A percentile compares a stretch with the other conserved stretches of the same genome.
Evolutionary conservation across 805 yeast genomes (phyloP).

Genomic region (Vanderwaltozyma yarrowii): DNA sequence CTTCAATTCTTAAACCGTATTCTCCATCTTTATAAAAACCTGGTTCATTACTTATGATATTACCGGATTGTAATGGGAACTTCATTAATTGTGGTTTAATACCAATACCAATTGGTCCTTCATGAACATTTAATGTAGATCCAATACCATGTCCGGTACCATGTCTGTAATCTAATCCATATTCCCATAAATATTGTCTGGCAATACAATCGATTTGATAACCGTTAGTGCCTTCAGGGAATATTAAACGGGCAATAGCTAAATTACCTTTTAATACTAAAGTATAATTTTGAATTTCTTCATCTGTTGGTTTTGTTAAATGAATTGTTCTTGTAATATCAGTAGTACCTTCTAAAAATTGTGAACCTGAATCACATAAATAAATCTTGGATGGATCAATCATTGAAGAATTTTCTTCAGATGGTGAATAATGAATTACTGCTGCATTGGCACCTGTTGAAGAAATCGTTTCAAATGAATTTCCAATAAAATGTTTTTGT

Average conservation of each 20-base stretch:
- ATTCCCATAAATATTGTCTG: constrained; percentile 69
- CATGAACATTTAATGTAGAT: constrained; percentile 82
- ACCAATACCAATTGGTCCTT: constrained; percentile 84
- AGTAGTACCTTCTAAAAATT: constrained; percentile 88
- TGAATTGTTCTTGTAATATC: constrained; percentile 88
- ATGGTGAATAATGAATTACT: constrained; percentile 67
- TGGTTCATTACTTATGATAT: constrained; percentile 83
- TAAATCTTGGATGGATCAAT: constrained; percentile 63
- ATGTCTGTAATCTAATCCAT: constrained; percentile 81
- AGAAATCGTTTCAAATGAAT: constrained; percentile 68
- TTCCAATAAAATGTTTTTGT: constrained; percentile 49
- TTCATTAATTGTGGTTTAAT: constrained; percentile 37
- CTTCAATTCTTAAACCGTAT: constrained; percentile 84
- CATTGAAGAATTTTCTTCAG: constrained; percentile 42
- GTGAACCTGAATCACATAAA: constrained; percentile 85
- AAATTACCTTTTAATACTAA: constrained; percentile 86
- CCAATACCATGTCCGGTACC: constrained; percentile 99
- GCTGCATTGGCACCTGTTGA: constrained; percentile 71
- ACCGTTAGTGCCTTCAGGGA: constrained; percentile 72
- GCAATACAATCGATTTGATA: constrained; percentile 71
- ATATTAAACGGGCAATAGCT: constrained; percentile 68
- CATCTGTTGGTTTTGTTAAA: constrained; percentile 40
- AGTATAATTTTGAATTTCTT: constrained; percentile 50
- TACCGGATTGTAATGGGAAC: constrained; percentile 54
- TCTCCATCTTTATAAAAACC: constrained; percentile 88